A percentile compares a stretch with the other conserved stretches of the same genome.
Evolutionary conservation across 208 protist species (phyloP).

Genomic region (Novymonas esmeraldas): DNA sequence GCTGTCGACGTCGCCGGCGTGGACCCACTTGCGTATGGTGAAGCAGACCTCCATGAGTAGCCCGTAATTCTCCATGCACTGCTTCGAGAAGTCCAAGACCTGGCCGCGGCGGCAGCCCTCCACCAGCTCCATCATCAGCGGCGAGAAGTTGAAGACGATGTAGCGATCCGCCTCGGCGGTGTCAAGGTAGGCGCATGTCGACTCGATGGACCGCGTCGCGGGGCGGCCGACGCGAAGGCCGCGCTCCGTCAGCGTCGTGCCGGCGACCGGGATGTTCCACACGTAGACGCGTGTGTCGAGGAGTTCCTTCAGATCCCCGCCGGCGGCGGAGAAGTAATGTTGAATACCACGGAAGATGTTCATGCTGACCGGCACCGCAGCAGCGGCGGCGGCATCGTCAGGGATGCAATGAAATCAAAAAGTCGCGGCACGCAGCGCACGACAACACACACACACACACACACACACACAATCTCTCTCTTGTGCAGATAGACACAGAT

Average conservation of each 20-base stretch:
- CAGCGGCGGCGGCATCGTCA: not conserved
- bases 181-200: constrained; percentile 53
- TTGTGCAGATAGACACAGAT: too few relatives aligned
- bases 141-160: constrained; percentile 85
- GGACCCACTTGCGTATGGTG: constrained; percentile 73
- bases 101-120: constrained; percentile 56
- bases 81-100: constrained; percentile 79
- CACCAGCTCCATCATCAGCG: constrained; percentile 74
- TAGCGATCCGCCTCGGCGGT: constrained; percentile 52
- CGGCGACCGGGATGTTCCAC: constrained; percentile 76
- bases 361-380: constrained; percentile 23
- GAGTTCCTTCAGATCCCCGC: constrained; percentile 46
- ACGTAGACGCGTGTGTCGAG: constrained; percentile 74
- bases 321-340: constrained; percentile 31
- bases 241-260: constrained; percentile 48
- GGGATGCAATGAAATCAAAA: too few relatives aligned
- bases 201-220: constrained; percentile 50
- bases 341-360: constrained; percentile 48
- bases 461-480: too few relatives aligned
- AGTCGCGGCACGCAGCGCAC: too few relatives aligned
- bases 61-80: constrained; percentile 69
- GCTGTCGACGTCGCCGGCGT: constrained; percentile 26
- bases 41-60: constrained; percentile 79
- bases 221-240: constrained; percentile 43
- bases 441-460: too few relatives aligned